Percentiles rank a stretch among this genome's conserved stretches.
phyloP scores from a whole-genome alignment of 176 grass and related monocot species.

The Oryza officinalis region DNA sequence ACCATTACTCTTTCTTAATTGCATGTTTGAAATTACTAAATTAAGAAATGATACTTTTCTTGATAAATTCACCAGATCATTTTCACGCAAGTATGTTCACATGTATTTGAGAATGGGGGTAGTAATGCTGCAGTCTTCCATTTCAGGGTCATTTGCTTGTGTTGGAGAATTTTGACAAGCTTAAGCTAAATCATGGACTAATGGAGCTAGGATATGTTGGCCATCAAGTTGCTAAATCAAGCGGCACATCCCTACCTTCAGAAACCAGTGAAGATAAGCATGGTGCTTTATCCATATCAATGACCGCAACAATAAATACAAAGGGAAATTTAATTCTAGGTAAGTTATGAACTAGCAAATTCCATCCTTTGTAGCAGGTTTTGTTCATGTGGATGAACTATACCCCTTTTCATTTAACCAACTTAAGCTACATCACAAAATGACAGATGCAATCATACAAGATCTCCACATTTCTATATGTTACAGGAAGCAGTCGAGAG shows the following conservation, averaged over 20 bases:
- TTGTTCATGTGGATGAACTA: neutral
- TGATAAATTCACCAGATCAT: neutral
- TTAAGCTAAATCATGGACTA: conserved; percentile 86
- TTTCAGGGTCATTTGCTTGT: conserved; percentile 90
- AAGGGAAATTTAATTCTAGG: conserved; percentile 81
- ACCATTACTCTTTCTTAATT: neutral
- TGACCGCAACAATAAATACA: conserved; percentile 76
- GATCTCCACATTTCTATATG: neutral
- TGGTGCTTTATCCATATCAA: conserved; percentile 73
- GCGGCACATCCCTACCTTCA: conserved; percentile 27
- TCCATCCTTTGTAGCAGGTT: conserved; percentile 32
- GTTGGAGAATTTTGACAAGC: conserved; percentile 70
- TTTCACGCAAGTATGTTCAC: no score
- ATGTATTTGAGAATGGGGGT: neutral
- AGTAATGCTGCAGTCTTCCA: conserved; percentile 24
- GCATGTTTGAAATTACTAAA: neutral
- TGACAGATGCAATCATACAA: neutral
- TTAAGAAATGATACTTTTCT: neutral
- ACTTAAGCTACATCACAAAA: neutral
- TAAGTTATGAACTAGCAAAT: conserved; percentile 33
- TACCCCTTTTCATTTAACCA: neutral
- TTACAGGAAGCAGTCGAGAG: conserved; percentile 87
- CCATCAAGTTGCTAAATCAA: conserved; percentile 61
- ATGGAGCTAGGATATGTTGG: conserved; percentile 93
- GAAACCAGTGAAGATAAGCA: conserved; percentile 46